Percentiles rank a stretch among this genome's conserved stretches.
These are phyloP conservation scores for Verticillium isaacii DNA, from an alignment of 2,329 filamentous ascomycete genomes.

Conservation along the genomic window DNA sequence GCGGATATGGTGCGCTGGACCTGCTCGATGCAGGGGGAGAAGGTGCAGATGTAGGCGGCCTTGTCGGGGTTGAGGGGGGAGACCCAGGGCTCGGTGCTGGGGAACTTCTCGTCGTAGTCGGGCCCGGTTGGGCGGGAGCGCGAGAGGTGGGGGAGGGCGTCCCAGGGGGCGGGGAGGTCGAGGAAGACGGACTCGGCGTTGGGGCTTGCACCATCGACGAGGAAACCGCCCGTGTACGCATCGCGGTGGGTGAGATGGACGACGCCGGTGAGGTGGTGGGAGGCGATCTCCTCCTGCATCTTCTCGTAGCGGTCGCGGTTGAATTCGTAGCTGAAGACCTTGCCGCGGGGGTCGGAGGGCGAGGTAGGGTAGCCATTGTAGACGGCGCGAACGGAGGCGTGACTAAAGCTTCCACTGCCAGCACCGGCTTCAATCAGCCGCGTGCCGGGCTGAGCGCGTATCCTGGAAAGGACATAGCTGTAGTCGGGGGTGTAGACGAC, in stretches of 20 bases:
- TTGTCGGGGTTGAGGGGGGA: constrained; percentile 67
- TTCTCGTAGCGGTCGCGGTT: constrained; percentile 68
- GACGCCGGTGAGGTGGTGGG: constrained; percentile 60
- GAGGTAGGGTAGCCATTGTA: constrained; percentile 63
- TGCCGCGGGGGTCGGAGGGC: constrained; percentile 48
- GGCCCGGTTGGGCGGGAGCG: constrained; percentile 36
- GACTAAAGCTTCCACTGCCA: constrained; percentile 79
- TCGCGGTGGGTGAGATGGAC: constrained; percentile 74
- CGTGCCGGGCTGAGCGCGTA: constrained; percentile 68
- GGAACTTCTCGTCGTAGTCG: constrained; percentile 12
- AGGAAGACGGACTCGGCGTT: constrained; percentile 70
- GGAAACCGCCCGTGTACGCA: constrained; percentile 72
- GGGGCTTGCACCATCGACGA: constrained; percentile 54
- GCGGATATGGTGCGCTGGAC: constrained; percentile 79
- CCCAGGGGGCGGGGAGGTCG: constrained; percentile 77
- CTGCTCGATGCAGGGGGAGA: constrained; percentile 96
- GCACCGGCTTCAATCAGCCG: constrained; percentile 76
- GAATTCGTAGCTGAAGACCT: constrained; percentile 80
- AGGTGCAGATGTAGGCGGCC: constrained; percentile 80
- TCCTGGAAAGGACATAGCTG: constrained; percentile 74
- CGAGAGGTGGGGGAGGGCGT: constrained; percentile 71
- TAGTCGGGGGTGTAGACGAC: constrained; percentile 86
- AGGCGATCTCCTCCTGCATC: constrained; percentile 63
- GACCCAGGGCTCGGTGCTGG: constrained; percentile 33
- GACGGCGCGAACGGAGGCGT: constrained; percentile 70